Conservation (phyloP, 768 basidiomycete genomes). For the Floccularia luteovirens region DNA sequence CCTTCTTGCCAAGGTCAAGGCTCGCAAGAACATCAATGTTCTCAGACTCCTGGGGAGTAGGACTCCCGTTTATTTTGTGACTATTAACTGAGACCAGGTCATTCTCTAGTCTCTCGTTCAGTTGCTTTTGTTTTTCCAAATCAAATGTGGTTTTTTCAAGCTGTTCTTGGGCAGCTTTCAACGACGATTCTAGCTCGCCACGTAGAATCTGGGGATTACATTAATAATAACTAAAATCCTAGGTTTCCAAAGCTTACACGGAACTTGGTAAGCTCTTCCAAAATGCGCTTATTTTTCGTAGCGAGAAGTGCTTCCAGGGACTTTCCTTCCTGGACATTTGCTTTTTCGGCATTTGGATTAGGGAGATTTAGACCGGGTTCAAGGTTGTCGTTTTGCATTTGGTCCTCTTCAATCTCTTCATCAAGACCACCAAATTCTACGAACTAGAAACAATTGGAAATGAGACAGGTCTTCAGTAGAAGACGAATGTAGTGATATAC, state of each 20-base stretch:
- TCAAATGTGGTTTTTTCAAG: conserved; percentile 55
- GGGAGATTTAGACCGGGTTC: conserved; percentile 60
- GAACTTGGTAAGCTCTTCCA: conserved; percentile 90
- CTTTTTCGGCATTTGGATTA: conserved; percentile 84
- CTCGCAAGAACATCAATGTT: conserved; percentile 72
- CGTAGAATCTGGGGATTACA: conserved; percentile 58
- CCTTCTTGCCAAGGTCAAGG: conserved; percentile 62
- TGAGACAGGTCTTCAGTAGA: neutral
- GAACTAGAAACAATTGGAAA: conserved; percentile 42
- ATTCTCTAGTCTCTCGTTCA: conserved; percentile 90
- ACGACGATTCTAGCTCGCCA: conserved; percentile 68
- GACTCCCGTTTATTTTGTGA: no score
- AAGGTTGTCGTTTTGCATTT: conserved; percentile 25
- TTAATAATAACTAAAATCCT: neutral
- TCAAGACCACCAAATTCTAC: conserved; percentile 92
- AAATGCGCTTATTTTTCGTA: conserved; percentile 86
- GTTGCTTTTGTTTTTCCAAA: conserved; percentile 63
- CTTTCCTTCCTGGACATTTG: conserved; percentile 65
- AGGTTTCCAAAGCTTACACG: conserved; percentile 41
- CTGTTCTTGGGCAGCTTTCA: conserved; percentile 48
- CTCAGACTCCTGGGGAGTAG: no score
- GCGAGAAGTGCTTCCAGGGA: conserved; percentile 89
- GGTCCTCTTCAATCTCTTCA: conserved; percentile 52
- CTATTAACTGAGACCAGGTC: conserved; percentile 82
- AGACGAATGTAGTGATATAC: conserved; percentile 29